Conservation (phyloP, 768 basidiomycete species). For the Lactarius akahatsu region DNA sequence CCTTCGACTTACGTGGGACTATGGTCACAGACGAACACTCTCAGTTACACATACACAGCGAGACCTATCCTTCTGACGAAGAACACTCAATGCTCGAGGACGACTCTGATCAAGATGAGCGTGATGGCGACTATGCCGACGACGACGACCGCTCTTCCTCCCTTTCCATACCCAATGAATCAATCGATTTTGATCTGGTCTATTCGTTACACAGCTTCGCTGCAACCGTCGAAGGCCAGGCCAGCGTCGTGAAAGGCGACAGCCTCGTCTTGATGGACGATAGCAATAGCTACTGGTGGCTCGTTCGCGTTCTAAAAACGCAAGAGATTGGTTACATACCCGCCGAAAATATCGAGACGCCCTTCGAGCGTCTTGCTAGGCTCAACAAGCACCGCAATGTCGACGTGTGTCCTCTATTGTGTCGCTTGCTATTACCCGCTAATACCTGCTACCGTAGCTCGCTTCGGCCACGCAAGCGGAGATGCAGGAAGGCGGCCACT, state of each 20-base stretch:
- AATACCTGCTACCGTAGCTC: constrained; percentile 45
- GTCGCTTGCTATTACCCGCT: constrained; percentile 5
- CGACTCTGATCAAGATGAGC: constrained; percentile 73
- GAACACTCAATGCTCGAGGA: constrained; percentile 83
- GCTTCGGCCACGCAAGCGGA: constrained; percentile 75
- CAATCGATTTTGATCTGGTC: constrained; percentile 90
- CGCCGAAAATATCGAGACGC: constrained; percentile 98
- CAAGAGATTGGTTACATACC: constrained; percentile 99
- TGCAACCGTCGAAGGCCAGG: constrained; percentile 97
- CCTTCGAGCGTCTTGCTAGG: constrained; percentile 91
- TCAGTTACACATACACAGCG: constrained; percentile 50
- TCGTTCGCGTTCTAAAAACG: constrained; percentile 96
- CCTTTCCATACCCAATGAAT: constrained; percentile 85
- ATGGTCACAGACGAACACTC: constrained; percentile 54
- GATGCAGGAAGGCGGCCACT: constrained; percentile 56
- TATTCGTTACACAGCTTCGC: constrained; percentile 96
- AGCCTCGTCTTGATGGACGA: constrained; percentile 96
- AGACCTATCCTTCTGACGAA: constrained; percentile 60
- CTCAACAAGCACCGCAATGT: constrained; percentile 97
- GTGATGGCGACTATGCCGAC: constrained; percentile 65
- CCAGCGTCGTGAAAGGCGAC: constrained; percentile 98
- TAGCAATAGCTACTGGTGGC: constrained; percentile 99
- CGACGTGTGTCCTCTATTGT: constrained; percentile 59
- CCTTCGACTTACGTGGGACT: constrained; percentile 70
- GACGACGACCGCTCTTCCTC: constrained; percentile 79